These are phyloP conservation scores for Hemileccinum rubropunctum DNA, from an alignment of 768 basidiomycete species.

Conservation along the genomic window DNA sequence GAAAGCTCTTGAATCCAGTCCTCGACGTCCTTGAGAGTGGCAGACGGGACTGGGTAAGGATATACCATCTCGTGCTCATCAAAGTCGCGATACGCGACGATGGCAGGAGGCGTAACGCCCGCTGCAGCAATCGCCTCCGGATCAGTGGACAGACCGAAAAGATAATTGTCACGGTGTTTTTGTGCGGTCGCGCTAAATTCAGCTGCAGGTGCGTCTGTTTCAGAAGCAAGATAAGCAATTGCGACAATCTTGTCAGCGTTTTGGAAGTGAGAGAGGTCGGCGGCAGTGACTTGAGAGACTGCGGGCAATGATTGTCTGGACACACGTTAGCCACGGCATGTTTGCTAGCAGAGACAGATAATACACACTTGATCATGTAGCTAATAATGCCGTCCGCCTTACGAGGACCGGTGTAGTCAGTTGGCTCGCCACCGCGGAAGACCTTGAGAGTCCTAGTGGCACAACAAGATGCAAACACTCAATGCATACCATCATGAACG, in stretches of 20 bases:
- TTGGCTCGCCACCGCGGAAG: constrained; percentile 77
- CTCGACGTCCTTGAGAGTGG: constrained; percentile 60
- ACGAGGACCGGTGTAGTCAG: constrained; percentile 85
- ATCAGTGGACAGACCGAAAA: constrained; percentile 87
- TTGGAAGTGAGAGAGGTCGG: constrained; percentile 82
- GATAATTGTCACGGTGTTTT: constrained; percentile 86
- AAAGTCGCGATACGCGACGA: constrained; percentile 90
- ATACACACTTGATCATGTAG: constrained; percentile 91
- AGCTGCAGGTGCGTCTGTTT: constrained; percentile 64
- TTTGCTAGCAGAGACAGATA: not conserved
- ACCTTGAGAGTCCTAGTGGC: constrained; percentile 74
- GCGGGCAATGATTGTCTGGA: constrained; percentile 89
- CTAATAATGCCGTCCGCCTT: constrained; percentile 94
- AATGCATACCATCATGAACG: not conserved
- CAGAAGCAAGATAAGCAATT: constrained; percentile 77
- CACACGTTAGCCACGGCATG: constrained; percentile 7
- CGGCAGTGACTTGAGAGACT: constrained; percentile 74
- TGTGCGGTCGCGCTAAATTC: constrained; percentile 82
- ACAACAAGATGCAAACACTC: not conserved
- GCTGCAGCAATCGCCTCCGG: constrained; percentile 62
- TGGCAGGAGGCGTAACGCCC: constrained; percentile 74
- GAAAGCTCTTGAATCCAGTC: constrained; percentile 82
- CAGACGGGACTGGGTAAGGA: constrained; percentile 56
- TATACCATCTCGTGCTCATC: constrained; percentile 78
- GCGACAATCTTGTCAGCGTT: constrained; percentile 87